Percentiles rank a stretch among this genome's conserved stretches.
These are phyloP conservation scores for Erysimum cheiri DNA, from an alignment of 441 rosid species.

Conservation along the genomic window DNA sequence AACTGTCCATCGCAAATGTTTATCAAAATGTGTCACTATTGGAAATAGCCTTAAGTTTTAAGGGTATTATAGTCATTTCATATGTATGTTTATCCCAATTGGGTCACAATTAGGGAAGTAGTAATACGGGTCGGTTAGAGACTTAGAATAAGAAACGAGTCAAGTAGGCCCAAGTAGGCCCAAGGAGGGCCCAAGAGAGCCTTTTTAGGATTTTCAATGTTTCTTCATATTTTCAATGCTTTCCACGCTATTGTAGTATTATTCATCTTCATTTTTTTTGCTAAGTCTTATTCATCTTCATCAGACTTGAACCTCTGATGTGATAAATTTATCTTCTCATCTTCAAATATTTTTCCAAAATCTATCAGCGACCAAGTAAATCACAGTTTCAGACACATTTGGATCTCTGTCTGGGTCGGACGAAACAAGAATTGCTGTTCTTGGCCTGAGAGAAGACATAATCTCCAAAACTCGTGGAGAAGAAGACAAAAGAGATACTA, in stretches of 20 bases:
- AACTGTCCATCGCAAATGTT: constrained; percentile 36
- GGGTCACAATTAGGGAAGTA: neutral
- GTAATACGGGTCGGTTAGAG: too few relatives aligned
- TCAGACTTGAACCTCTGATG: neutral
- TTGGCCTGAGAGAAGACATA: constrained; percentile 20
- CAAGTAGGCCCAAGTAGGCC: too few relatives aligned
- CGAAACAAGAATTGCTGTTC: constrained; percentile 2
- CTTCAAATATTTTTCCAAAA: neutral
- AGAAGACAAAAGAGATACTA: constrained; percentile 25
- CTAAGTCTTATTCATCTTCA: too few relatives aligned
- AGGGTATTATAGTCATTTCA: neutral
- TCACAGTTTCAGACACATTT: constrained; percentile 15
- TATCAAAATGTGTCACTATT: neutral
- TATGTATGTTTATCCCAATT: neutral
- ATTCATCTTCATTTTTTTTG: too few relatives aligned
- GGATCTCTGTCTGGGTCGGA: neutral
- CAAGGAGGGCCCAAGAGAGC: too few relatives aligned
- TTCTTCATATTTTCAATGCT: too few relatives aligned
- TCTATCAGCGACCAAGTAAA: neutral
- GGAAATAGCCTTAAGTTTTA: constrained; percentile 19
- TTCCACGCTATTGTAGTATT: too few relatives aligned
- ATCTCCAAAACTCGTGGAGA: constrained; percentile 34
- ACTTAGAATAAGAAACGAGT: too few relatives aligned
- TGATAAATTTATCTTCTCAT: constrained; percentile 1
- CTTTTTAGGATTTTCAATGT: too few relatives aligned